These are phyloP conservation scores for Haplosporangium sp. DNA, from an alignment of 371 early-diverging fungal genomes.

Conservation along the genomic window DNA sequence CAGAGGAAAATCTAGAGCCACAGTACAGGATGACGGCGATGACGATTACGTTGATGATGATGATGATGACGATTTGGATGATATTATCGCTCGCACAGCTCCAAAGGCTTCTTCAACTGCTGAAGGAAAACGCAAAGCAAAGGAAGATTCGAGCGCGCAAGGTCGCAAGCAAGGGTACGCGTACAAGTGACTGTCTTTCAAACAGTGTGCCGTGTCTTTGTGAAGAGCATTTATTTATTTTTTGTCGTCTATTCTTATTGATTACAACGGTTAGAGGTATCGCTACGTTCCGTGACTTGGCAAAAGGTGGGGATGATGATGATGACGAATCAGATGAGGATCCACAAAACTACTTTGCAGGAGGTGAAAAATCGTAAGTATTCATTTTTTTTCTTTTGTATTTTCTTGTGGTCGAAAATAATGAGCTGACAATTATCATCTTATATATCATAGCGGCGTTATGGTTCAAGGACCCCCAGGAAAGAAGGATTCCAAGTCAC, in stretches of 20 bases:
- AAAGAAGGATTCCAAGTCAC: constrained; percentile 64
- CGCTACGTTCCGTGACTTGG: constrained; percentile 73
- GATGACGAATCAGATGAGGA: constrained; percentile 68
- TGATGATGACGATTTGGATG: constrained; percentile 28
- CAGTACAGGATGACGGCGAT: constrained; percentile 15
- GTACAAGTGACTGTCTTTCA: constrained; percentile 18
- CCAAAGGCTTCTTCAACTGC: constrained; percentile 13
- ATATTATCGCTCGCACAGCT: constrained; percentile 24
- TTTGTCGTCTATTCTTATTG: too few species aligned
- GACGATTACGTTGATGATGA: constrained; percentile 38
- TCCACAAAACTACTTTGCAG: constrained; percentile 82
- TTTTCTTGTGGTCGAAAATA: background rate
- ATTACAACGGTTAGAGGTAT: constrained; percentile 57
- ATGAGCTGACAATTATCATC: too few species aligned
- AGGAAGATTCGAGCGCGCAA: constrained; percentile 19
- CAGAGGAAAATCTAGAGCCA: constrained; percentile 23
- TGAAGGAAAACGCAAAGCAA: constrained; percentile 44
- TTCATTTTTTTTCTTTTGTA: background rate
- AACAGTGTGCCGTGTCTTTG: background rate
- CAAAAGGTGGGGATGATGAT: constrained; percentile 60
- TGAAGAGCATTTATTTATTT: constrained; percentile 6
- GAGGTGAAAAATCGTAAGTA: constrained; percentile 88
- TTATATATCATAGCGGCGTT: constrained; percentile 63
- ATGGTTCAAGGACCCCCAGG: constrained; percentile 74
- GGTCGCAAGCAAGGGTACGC: constrained; percentile 50